phyloP scores from a whole-genome alignment of 495 filamentous ascomycete species.

The Aspergillus kassunensis region DNA sequence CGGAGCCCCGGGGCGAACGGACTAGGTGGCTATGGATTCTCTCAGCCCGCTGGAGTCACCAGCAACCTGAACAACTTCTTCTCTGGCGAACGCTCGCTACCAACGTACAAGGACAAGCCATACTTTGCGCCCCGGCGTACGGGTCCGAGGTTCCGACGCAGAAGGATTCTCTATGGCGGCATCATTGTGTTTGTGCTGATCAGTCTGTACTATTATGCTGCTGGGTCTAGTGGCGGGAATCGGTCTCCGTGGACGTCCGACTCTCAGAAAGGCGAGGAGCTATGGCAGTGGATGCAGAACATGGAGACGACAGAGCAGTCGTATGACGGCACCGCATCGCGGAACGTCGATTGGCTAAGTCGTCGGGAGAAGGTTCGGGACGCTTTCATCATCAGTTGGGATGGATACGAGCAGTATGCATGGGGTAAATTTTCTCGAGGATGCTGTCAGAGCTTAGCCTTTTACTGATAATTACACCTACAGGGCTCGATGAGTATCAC shows the following conservation, averaged over 20 bases:
- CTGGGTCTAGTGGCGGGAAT: conserved; percentile 56
- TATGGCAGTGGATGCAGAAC: conserved; percentile 42
- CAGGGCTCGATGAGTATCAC: conserved; percentile 82
- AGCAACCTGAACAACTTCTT: conserved; percentile 51
- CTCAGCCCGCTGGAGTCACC: conserved; percentile 30
- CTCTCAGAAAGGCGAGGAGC: conserved; percentile 27
- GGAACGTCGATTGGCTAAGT: conserved; percentile 58
- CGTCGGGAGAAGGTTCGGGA: conserved; percentile 84
- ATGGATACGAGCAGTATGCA: conserved; percentile 85
- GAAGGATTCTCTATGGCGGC: conserved; percentile 23
- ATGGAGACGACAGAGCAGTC: conserved; percentile 25
- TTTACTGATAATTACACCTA: background rate
- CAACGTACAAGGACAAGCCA: conserved; percentile 99
- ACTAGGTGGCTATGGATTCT: conserved; percentile 40
- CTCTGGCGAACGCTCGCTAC: conserved; percentile 58
- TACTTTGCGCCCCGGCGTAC: conserved; percentile 53
- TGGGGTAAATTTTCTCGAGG: conserved; percentile 63
- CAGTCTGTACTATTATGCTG: conserved; percentile 50
- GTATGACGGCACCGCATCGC: conserved; percentile 15
- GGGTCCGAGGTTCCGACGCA: conserved; percentile 31
- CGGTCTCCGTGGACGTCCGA: conserved; percentile 17
- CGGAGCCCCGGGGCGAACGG: conserved; percentile 32
- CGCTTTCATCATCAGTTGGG: conserved; percentile 84
- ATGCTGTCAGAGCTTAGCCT: background rate
- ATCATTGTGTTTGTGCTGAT: conserved; percentile 33